These are phyloP conservation scores for Cylindrodendrum hubeiense DNA, from an alignment of 2,329 filamentous ascomycete genomes.

Conservation along the genomic window DNA sequence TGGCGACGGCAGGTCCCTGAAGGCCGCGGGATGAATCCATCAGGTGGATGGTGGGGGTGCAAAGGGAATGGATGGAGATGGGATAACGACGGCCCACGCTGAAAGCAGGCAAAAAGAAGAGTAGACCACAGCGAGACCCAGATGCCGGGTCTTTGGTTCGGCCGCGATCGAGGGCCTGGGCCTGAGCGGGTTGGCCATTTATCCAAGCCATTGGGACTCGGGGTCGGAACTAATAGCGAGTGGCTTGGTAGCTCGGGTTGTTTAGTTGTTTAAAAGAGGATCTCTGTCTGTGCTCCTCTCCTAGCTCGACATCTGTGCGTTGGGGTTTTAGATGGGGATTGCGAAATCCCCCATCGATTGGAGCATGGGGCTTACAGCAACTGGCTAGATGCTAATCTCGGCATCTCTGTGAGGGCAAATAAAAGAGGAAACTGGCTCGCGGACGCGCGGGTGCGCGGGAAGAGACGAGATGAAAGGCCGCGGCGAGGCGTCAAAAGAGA, in stretches of 20 bases:
- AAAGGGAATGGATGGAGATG: too few species aligned
- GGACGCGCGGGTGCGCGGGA: not conserved
- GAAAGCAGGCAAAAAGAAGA: not conserved
- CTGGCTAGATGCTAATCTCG: not conserved
- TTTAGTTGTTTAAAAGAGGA: not conserved
- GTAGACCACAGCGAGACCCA: not conserved
- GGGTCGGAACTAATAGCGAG: slow-evolving; percentile 4
- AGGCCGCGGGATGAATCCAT: slow-evolving; percentile 5
- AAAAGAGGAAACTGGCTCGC: not conserved
- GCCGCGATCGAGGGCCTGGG: slow-evolving; percentile 10
- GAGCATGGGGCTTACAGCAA: not conserved
- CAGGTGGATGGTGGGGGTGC: not conserved
- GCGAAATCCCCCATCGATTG: not conserved
- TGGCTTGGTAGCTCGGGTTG: not conserved
- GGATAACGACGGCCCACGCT: too few species aligned
- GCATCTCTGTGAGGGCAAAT: not conserved
- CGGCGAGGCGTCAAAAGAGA: not conserved
- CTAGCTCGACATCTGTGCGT: not conserved
- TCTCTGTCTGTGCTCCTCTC: slow-evolving; percentile 2
- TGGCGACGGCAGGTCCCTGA: not conserved
- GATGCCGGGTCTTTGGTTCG: slow-evolving; percentile 17
- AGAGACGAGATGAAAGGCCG: not conserved
- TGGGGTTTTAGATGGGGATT: not conserved
- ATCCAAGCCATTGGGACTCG: slow-evolving; percentile 14
- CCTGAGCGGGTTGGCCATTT: not conserved